Conservation (phyloP, 306 rosid species). For the Citrullus amarus region DNA sequence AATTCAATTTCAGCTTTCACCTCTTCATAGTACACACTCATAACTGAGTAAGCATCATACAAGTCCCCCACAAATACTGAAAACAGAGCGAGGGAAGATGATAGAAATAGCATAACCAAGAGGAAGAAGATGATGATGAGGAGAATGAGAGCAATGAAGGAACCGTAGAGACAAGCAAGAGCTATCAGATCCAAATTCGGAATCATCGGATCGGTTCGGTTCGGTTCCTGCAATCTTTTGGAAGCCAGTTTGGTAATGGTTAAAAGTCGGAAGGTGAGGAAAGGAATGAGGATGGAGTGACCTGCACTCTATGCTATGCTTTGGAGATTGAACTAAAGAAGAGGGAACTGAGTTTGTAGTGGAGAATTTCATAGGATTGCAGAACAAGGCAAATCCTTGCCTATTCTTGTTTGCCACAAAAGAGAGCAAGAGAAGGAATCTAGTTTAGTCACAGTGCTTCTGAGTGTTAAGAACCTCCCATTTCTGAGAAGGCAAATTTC, state of each 20-base stretch:
- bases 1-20: constrained; percentile 14
- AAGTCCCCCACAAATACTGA: constrained; percentile 14
- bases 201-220: constrained; percentile 9
- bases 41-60: neutral
- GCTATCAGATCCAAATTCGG: constrained; percentile 26
- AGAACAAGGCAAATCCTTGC: constrained; percentile 2
- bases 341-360: neutral
- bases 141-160: constrained; percentile 24
- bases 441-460: neutral
- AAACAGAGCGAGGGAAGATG: constrained; percentile 14
- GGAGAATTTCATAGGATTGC: constrained; percentile 6
- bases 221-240: neutral
- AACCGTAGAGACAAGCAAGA: constrained; percentile 23
- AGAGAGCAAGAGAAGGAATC: constrained; percentile 6
- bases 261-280: neutral
- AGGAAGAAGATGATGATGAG: constrained; percentile 7
- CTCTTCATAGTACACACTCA: constrained; percentile 6
- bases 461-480: neutral
- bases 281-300: constrained; percentile 16
- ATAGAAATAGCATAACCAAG: constrained; percentile 11
- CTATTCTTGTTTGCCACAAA: constrained; percentile 6
- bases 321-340: neutral
- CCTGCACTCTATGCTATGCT: constrained; percentile 18
- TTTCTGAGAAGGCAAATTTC: neutral
- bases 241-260: neutral